Base-by-base conservation (phyloP, 2,329 filamentous ascomycete genomes). In the Fusarium xyrophilum region DNA sequence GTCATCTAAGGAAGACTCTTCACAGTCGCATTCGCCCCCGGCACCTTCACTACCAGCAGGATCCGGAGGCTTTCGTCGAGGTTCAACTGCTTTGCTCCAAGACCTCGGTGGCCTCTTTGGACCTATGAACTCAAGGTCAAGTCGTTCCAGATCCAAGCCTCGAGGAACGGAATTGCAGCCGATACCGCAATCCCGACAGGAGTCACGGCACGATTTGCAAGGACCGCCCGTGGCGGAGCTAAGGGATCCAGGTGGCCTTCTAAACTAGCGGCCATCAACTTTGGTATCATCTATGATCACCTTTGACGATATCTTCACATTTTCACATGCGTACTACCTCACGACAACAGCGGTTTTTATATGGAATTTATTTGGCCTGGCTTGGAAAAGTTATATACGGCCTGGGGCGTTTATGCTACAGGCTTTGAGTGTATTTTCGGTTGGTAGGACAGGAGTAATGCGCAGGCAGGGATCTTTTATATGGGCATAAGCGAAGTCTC, bases 1-100 rank as follows among this genome's bases (percentile, higher is more conserved):
- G 25, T 84, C 82, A 8, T 77, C 76, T 7, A 80, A 78, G 46
- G 67, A 79, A 32, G 82, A 81, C 33, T 79, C 81, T 3, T 70
- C 76, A 19, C 75, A 79, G 14, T 74, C 79, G 4, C 77, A 75
- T 59, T 73, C 73, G 19, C 69, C 75, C 19, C 81, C 84, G 11
- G 79, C 81, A 0, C 80, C 83, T 1, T 79, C 82, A 1, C 68
- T 85, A 19, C 79, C 81, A 2, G 85, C 85, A 1, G 76, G 81
- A 52, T 73, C 75, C 1, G 78, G 70, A 13, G 85, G 85, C 2
- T 75, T 85, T 7, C 80, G 85, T 10, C 78, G 85, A 43, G 87
- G 87, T 6, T 89, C 86, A 4, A 82, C 84, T 2, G 83, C 86
- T 0, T 72, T 89, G n/a, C 76, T 89, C 9, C 85, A 87, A 66